Base-by-base conservation (phyloP, 2,329 filamentous ascomycete genomes). In the Mariannaea sp. region DNA sequence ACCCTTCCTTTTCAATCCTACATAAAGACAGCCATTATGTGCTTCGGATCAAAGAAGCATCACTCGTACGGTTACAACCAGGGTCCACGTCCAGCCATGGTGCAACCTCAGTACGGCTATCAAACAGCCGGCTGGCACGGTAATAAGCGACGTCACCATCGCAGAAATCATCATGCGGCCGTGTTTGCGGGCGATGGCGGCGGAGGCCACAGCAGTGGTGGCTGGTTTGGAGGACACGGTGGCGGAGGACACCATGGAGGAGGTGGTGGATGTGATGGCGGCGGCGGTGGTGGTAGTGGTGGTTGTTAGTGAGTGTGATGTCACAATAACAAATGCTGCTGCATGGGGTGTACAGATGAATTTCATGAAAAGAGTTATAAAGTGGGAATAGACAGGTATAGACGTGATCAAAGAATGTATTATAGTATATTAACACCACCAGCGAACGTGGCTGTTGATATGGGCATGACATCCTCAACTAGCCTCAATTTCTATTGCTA, bases 1-100 rank as follows among this genome's bases (percentile, higher is more conserved):
- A 17, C 14, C n/a, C 30, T 26, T 27, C 20, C 10, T 27, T 29
- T 14, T 13, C 36, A 30, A 2, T 20, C 26, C 9, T 16, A 17
- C 27, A 48, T 10, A 14, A 26, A 12, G 14, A 30, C 3, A 17
- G 16, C 12, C 26, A 4, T 3, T 32, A 29, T 49, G 47, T 49
- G 47, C 22, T 49, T 49, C 39, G 47, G 47, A 16, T 29, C 20
- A 29, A 49, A 40, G 26, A 40, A 29, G 13, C 24, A 41, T 12
- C 39, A 32, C 46, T 35, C 40, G 6, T 20, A 27, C 30, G 47
- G 39, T 13, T 42, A 42, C 38, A n/a, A 43, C 27, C 30, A 33
- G 29, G 30, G 30, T 10, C 30, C 47, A 26, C 38, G 47, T 1
- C 47, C 47, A 5, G 47, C 16, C 36, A 19, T 40, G 22, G 36